phyloP scores from a whole-genome alignment of 176 grass and related monocot species.

The Avena atlantica region DNA sequence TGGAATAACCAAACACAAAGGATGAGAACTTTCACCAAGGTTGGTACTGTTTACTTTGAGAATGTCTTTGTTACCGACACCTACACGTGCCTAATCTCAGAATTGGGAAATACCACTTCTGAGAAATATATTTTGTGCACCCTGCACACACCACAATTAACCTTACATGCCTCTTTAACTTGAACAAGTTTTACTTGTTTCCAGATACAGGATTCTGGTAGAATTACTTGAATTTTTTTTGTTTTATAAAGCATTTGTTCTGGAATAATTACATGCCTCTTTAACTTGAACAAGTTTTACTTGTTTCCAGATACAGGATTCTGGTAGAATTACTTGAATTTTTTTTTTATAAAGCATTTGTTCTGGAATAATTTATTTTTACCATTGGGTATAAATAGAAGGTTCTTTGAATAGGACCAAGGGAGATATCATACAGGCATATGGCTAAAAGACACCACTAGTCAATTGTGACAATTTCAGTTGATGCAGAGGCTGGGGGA shows the following conservation, averaged over 20 bases:
- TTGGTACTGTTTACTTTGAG: conserved; percentile 47
- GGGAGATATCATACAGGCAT: background rate
- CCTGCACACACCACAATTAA: background rate
- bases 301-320: conserved; percentile 3
- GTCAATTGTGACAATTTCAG: background rate
- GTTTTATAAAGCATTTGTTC: conserved; percentile 8
- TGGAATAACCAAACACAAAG: conserved; percentile 87
- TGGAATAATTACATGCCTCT: background rate
- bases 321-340: background rate
- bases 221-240: background rate
- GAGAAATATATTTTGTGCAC: background rate
- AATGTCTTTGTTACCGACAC: conserved; percentile 1
- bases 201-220: background rate
- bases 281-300: conserved; percentile 4
- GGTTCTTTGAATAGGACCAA: background rate
- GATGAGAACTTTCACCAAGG: conserved; percentile 98
- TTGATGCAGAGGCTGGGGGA: too few relatives aligned
- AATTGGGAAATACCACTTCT: background rate
- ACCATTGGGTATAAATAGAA: background rate
- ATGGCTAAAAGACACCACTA: background rate
- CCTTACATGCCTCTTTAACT: background rate
- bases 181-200: conserved; percentile 14
- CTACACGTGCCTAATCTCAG: conserved; percentile 4
- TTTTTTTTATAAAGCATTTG: conserved; percentile 1
- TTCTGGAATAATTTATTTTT: conserved; percentile 19